A percentile compares a stretch with the other conserved stretches of the same genome.
Evolutionary conservation across 257 asterid genomes (phyloP).

Genomic region (Solanum verrucosum): DNA sequence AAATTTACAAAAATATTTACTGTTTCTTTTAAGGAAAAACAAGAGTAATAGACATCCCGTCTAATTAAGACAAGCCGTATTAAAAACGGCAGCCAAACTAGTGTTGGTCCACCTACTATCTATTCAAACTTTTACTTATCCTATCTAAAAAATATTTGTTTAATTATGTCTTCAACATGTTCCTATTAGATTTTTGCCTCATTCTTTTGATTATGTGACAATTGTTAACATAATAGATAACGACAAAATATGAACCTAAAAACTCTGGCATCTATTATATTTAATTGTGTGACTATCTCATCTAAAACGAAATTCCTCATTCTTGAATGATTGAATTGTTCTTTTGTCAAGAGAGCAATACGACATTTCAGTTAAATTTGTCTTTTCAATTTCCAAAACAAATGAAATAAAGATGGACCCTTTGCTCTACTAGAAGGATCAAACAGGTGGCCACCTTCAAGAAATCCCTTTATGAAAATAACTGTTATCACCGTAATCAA

Average conservation of each 20-base stretch:
- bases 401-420: neutral
- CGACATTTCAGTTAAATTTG: neutral
- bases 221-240: neutral
- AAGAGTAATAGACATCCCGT: neutral
- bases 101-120: neutral
- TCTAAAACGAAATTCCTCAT: neutral
- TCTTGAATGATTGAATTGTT: neutral
- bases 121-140: neutral
- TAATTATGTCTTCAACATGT: neutral
- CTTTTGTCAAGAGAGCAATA: neutral
- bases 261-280: fast-evolving
- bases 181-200: neutral
- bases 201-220: neutral
- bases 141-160: neutral
- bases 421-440: neutral
- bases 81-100: neutral
- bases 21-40: neutral
- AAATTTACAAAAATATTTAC: neutral
- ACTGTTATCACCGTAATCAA: neutral
- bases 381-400: neutral
- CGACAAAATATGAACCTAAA: fast-evolving
- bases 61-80: neutral
- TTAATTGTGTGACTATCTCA: neutral
- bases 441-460: neutral
- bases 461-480: neutral